These are phyloP conservation scores for Musa beccarii DNA, from an alignment of 176 grass and related monocot species.

Conservation along the genomic window DNA sequence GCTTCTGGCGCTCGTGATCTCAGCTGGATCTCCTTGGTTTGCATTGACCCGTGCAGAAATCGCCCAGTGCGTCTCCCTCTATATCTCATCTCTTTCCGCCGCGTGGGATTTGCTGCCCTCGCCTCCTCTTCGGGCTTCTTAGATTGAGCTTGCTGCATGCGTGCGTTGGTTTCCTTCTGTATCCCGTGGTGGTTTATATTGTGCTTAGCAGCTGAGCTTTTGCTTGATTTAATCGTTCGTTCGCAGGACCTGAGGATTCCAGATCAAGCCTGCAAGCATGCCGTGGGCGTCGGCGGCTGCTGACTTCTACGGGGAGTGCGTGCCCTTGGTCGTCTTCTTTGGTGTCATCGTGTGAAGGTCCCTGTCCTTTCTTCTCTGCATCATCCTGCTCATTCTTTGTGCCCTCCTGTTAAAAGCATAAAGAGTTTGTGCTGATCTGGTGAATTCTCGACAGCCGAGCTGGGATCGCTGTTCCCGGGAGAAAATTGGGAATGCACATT, in stretches of 20 bases:
- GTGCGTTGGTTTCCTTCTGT: too few species aligned
- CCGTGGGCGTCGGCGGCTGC: conserved; percentile 21
- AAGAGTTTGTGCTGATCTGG: too few species aligned
- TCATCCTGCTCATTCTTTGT: not conserved
- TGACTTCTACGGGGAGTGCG: not conserved
- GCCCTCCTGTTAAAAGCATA: too few species aligned
- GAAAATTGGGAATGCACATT: conserved; percentile 34
- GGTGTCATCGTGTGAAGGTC: conserved; percentile 27
- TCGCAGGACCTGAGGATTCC: not conserved
- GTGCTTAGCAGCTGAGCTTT: too few species aligned
- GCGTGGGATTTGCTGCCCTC: too few species aligned
- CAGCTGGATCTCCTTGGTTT: not conserved
- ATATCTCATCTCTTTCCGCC: too few species aligned
- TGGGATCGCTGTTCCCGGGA: not conserved
- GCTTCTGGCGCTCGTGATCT: not conserved
- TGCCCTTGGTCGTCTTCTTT: conserved; percentile 21
- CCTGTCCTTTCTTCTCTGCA: not conserved
- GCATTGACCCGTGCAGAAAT: too few species aligned
- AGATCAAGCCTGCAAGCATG: conserved; percentile 18
- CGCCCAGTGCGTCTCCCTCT: too few species aligned
- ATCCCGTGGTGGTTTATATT: too few species aligned
- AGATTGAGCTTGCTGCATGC: too few species aligned
- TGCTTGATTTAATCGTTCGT: not conserved
- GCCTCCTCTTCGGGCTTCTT: not conserved
- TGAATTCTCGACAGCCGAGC: too few species aligned